Conservation (phyloP, 2,329 filamentous ascomycete genomes). For the Colletotrichum tanaceti region DNA sequence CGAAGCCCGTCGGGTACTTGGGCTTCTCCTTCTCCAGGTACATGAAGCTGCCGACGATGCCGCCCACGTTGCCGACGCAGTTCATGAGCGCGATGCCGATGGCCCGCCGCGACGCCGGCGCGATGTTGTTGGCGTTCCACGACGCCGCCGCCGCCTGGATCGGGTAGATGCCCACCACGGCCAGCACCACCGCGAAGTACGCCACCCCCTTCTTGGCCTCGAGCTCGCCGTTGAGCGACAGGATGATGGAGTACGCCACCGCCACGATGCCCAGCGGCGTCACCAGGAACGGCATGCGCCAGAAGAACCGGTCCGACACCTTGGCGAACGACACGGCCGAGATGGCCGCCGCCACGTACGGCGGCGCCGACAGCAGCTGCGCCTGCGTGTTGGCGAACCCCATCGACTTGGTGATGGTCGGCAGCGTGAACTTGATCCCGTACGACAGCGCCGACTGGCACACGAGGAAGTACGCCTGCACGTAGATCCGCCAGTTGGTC, state of each 20-base stretch:
- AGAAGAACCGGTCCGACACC: conserved; percentile 72
- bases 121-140: conserved; percentile 45
- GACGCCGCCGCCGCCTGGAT: conserved; percentile 38
- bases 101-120: conserved; percentile 43
- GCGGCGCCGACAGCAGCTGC: conserved; percentile 46
- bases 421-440: conserved; percentile 52
- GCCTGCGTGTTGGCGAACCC: conserved; percentile 49
- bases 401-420: conserved; percentile 52
- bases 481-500: conserved; percentile 51
- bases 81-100: conserved; percentile 48
- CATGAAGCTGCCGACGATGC: conserved; percentile 47
- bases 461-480: conserved; percentile 50
- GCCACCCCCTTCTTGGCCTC: conserved; percentile 27
- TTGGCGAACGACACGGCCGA: conserved; percentile 73
- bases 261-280: conserved; percentile 38
- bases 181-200: conserved; percentile 40
- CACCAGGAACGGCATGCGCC: conserved; percentile 63
- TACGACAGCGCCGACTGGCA: conserved; percentile 49
- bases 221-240: conserved; percentile 30
- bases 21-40: conserved; percentile 51
- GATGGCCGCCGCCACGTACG: conserved; percentile 43
- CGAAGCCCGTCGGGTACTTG: conserved; percentile 60
- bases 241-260: conserved; percentile 36
- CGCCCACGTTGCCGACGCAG: conserved; percentile 47
- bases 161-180: conserved; percentile 40